Evolutionary conservation across 1,139 yeast genomes (phyloP), one percentile per base, ranked within the genome.

Genomic region (Candida labiduridarum): DNA sequence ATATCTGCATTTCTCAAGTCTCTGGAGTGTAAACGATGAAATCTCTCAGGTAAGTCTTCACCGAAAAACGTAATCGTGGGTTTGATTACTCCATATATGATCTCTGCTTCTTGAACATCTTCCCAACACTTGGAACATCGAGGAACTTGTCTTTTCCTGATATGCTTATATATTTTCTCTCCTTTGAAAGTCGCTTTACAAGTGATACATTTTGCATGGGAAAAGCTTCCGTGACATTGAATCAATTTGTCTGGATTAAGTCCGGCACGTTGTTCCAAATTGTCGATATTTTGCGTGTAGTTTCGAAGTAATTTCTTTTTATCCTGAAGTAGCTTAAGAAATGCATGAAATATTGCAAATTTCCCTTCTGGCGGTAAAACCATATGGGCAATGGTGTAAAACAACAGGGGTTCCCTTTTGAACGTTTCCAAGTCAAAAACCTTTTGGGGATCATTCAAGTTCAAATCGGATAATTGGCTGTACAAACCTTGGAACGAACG

Each of bases 161-260:
- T 85, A 51, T 81, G 82, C 6, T 79, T 78, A 60, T 77, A 88
- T 6, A 91, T 77, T 31, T 76, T 74, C 51, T 80, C 83, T 12
- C 97, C 97, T 2, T 82, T 79, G 8, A 85, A 82, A 60, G 78
- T 74, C 64, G 79, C 80, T 47, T 81, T 79, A 63, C 97, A 92
- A 1, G 95, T 85, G 30, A 85, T 79, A 64, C 97, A 92, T 3
- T 92, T 83, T 7, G 96, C 97, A 0, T 82, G 79, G 0, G 96
- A 96, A 69, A 92, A 91, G 1, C 96, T 89, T 1, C 98, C 98
- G 67, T 92, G 98, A 62, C 98, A 92, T 66, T 91, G 97, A 16
- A 92, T 88, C 52, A 89, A 67, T 59, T 83, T 85, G 3, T 85
- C 89, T 1, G 77, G 71, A 4, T 74, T 66, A 3, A 92, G 78